phyloP scores from a whole-genome alignment of 1,284 basidiomycete genomes.

The Cystobasidium slooffiae region DNA sequence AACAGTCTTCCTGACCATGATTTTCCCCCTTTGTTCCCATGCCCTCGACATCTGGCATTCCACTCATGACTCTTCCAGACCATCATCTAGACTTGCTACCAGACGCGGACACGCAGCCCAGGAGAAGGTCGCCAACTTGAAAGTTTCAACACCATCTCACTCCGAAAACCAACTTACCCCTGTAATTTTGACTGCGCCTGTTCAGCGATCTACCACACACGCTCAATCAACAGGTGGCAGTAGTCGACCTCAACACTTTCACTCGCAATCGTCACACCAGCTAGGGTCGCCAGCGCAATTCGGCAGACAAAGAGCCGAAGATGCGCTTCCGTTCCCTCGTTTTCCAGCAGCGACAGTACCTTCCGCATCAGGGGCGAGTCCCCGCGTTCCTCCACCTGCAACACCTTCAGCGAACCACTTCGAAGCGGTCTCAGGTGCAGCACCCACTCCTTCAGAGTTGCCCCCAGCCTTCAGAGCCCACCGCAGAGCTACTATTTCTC shows the following conservation, averaged over 20 bases:
- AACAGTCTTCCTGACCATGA: background rate
- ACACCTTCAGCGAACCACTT: too few species aligned
- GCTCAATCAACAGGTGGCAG: background rate
- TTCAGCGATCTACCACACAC: background rate
- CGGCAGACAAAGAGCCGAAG: background rate
- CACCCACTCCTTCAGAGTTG: background rate
- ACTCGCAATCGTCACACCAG: background rate
- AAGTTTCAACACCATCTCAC: constrained; percentile 17
- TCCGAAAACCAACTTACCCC: background rate
- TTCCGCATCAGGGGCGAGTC: background rate
- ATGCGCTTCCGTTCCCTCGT: constrained; percentile 4
- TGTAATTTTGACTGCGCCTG: constrained; percentile 11
- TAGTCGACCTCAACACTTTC: background rate
- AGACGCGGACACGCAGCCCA: constrained; percentile 30
- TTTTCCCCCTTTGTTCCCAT: background rate
- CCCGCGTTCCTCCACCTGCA: background rate
- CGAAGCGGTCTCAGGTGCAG: background rate
- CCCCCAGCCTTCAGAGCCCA: background rate
- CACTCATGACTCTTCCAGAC: background rate
- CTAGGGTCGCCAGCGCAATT: background rate
- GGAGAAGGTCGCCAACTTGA: constrained; percentile 22
- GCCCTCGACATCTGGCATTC: background rate
- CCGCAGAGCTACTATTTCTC: background rate
- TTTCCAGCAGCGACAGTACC: background rate
- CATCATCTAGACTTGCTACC: constrained; percentile 14